Base-by-base conservation (phyloP, 2,329 filamentous ascomycete species). In the Pyrenophora seminiperda region DNA sequence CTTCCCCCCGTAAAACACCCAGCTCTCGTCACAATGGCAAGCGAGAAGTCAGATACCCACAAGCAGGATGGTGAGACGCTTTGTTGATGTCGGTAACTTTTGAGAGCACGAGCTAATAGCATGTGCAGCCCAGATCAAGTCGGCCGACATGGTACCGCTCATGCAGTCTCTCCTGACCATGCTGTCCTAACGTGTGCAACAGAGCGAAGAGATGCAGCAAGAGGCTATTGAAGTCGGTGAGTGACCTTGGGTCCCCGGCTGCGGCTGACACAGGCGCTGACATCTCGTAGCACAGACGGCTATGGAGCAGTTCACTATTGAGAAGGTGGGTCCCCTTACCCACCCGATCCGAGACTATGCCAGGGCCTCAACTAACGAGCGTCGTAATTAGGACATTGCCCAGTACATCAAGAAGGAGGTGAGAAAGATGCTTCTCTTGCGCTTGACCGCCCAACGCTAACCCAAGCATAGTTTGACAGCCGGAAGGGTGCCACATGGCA, bases 401-500 rank as follows among this genome's bases (percentile, higher is more conserved):
- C 91, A 96, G 76, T 89, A 90, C 76, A 96, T 96, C 80, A 97
- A 96, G 83, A 89, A 89, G 76, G 92, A 91, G 72, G 91, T 95
- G 29, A 56, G 66, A 29, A 20, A 30, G 9, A 38, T 6, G 13
- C 14, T 22, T 10, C 2, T 13, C 7, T 9, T 17, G 11, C 29
- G 20, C 14, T 7, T 14, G 32, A 30, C 39, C 27, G 27, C 31
- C 5, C n/a, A n/a, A n/a, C n/a, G 40, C 61, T 72, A 45, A 73
- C 40, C 19, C 29, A 5, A 11, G 7, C 22, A 6, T 67, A 97
- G 93, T 97, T 99, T 69, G 94, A 99, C 75, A 89, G 90, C 69
- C 88, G 92, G 73, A 97, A 97, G 80, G 94, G 94, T 29, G 92
- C 93, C 57, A 99, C 94, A 73, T 99, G 93, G 94, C 94, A 99